Percentiles rank a stretch among this genome's conserved stretches.
Conservation (phyloP, 202 grass and related monocot species). For the Digitaria exilis region DNA sequence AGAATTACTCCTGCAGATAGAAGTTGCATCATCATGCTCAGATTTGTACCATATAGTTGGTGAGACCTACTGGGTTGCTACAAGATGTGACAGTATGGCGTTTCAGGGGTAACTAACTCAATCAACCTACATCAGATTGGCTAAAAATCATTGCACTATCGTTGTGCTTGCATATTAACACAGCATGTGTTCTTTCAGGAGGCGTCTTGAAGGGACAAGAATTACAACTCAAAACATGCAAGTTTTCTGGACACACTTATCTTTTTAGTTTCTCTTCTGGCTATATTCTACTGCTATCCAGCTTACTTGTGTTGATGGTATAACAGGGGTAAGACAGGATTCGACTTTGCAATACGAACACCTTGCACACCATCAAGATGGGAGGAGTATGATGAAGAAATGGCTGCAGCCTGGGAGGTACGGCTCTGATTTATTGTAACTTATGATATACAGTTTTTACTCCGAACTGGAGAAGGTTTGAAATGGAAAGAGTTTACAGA, state of each 20-base stretch:
- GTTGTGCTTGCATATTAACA: constrained; percentile 43
- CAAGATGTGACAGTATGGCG: constrained; percentile 74
- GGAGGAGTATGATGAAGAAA: constrained; percentile 91
- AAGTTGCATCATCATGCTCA: constrained; percentile 78
- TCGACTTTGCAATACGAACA: constrained; percentile 96
- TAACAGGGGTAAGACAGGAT: constrained; percentile 80
- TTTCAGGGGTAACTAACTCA: constrained; percentile 71
- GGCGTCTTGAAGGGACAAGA: constrained; percentile 95
- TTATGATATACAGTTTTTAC: not conserved
- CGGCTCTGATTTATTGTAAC: constrained; percentile 16
- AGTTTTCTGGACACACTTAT: constrained; percentile 19
- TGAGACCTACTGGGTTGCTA: constrained; percentile 92
- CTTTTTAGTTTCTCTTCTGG: constrained; percentile 16
- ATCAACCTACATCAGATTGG: constrained; percentile 12
- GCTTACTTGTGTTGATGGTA: constrained; percentile 40
- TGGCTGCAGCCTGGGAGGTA: constrained; percentile 94
- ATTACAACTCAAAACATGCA: constrained; percentile 92
- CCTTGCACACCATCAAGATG: constrained; percentile 97
- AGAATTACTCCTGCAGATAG: constrained; percentile 66
- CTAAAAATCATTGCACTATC: constrained; percentile 1
- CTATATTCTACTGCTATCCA: constrained; percentile 22
- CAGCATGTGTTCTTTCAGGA: constrained; percentile 67
- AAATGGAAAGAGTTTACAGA: not conserved
- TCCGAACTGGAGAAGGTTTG: not conserved
- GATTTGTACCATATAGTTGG: constrained; percentile 84